Evolutionary conservation across 345 rosid genomes (phyloP).

Genomic region (Triadica sebifera): DNA sequence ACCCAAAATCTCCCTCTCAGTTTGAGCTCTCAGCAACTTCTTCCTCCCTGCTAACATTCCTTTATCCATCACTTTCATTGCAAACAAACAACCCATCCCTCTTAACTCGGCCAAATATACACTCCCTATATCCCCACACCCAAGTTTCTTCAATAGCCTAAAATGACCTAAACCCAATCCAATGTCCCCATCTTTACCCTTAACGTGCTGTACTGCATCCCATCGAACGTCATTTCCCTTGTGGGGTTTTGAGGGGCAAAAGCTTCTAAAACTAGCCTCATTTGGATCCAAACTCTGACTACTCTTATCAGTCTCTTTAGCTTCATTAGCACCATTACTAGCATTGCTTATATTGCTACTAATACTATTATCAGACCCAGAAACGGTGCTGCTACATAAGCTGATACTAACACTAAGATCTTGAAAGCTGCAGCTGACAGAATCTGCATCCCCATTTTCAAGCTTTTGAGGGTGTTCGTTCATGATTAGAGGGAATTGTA

Average conservation of each 20-base stretch:
- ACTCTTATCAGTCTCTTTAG: slow-evolving; percentile 28
- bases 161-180: slow-evolving; percentile 64
- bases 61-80: slow-evolving; percentile 87
- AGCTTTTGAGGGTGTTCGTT: slow-evolving; percentile 16
- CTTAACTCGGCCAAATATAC: slow-evolving; percentile 73
- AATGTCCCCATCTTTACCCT: slow-evolving; percentile 46
- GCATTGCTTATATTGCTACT: slow-evolving; percentile 40
- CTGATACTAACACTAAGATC: slow-evolving; percentile 40
- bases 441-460: slow-evolving; percentile 39
- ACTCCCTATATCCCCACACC: slow-evolving; percentile 77
- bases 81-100: slow-evolving; percentile 64
- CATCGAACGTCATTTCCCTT: slow-evolving; percentile 70
- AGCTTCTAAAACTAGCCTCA: slow-evolving; percentile 46
- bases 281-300: slow-evolving; percentile 32
- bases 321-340: slow-evolving; percentile 21
- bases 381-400: slow-evolving; percentile 44
- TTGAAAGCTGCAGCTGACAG: slow-evolving; percentile 32
- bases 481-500: slow-evolving; percentile 28
- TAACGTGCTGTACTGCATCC: slow-evolving; percentile 73
- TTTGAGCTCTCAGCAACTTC: slow-evolving; percentile 16
- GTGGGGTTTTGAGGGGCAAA: slow-evolving; percentile 68
- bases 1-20: slow-evolving; percentile 50
- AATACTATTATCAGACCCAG: slow-evolving; percentile 45
- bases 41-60: slow-evolving; percentile 26
- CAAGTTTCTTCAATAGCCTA: slow-evolving; percentile 64